Evolutionary conservation across 305 asterid genomes (phyloP).

Genomic region (Fraxinus floribunda): DNA sequence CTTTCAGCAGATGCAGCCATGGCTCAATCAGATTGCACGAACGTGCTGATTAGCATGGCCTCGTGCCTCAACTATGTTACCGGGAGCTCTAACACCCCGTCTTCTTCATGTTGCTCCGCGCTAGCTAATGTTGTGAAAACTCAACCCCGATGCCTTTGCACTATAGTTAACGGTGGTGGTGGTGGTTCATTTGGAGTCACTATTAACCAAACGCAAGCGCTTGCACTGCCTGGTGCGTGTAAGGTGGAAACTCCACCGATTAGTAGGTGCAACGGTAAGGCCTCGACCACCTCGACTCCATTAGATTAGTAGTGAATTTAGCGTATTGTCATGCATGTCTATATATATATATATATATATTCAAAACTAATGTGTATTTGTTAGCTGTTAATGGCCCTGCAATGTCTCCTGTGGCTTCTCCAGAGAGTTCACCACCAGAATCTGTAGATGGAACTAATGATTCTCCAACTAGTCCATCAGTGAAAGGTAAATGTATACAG

Average conservation of each 20-base stretch:
- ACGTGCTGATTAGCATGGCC: conserved; percentile 45
- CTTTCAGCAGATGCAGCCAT: conserved; percentile 11
- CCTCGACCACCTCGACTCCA: not conserved
- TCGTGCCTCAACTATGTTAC: conserved; percentile 54
- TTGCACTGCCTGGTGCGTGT: conserved; percentile 43
- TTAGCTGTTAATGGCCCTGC: conserved; percentile 55
- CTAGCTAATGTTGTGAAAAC: conserved; percentile 48
- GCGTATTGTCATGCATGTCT: not conserved
- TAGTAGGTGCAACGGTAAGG: conserved; percentile 48
- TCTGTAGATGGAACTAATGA: conserved; percentile 31
- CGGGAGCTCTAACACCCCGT: conserved; percentile 42
- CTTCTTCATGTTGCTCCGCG: conserved; percentile 48
- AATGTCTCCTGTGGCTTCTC: conserved; percentile 53
- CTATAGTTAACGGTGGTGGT: conserved; percentile 43
- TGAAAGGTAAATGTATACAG: conserved; percentile 35
- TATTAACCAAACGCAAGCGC: conserved; percentile 53
- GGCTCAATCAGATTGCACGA: conserved; percentile 48
- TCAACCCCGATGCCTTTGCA: conserved; percentile 56
- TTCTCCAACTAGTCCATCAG: conserved; percentile 35
- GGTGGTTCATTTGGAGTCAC: conserved; percentile 34
- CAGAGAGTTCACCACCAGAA: conserved; percentile 43
- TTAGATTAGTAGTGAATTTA: not conserved
- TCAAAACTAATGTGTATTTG: conserved; percentile 18
- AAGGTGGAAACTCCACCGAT: conserved; percentile 44
- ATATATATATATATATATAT: not conserved